Evolutionary conservation across 495 filamentous ascomycete species (phyloP).

Genomic region (Astrothelium macrocarpum): DNA sequence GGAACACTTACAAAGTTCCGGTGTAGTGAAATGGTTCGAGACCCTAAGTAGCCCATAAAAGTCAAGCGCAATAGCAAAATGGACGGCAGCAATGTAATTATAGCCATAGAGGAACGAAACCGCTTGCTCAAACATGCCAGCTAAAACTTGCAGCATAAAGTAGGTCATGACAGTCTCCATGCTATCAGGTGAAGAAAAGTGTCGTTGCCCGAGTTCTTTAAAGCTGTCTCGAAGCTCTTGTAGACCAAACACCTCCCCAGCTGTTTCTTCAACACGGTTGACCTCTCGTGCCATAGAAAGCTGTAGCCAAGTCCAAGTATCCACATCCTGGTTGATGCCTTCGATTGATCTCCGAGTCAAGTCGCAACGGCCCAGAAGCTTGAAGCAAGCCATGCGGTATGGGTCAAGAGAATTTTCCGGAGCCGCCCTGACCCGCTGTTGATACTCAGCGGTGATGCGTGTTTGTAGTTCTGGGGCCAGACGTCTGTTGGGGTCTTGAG

Average conservation of each 20-base stretch:
- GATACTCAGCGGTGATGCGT: constrained; percentile 81
- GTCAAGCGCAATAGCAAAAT: constrained; percentile 81
- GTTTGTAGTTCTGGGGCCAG: constrained; percentile 69
- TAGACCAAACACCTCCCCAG: constrained; percentile 80
- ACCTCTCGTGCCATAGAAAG: constrained; percentile 84
- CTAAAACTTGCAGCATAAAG: constrained; percentile 83
- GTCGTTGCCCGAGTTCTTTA: constrained; percentile 74
- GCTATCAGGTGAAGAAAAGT: constrained; percentile 67
- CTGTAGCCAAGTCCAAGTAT: constrained; percentile 97
- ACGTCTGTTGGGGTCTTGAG: constrained; percentile 57
- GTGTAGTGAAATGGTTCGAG: constrained; percentile 55
- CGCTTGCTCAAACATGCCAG: constrained; percentile 92
- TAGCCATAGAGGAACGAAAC: constrained; percentile 81
- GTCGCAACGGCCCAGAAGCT: constrained; percentile 91
- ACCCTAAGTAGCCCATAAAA: constrained; percentile 90
- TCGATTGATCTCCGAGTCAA: constrained; percentile 69
- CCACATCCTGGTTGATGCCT: constrained; percentile 66
- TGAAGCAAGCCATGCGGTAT: constrained; percentile 95
- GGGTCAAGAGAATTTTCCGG: constrained; percentile 85
- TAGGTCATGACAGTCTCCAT: constrained; percentile 66
- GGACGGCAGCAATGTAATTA: constrained; percentile 82
- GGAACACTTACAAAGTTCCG: constrained; percentile 57
- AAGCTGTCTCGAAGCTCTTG: constrained; percentile 78
- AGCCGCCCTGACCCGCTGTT: constrained; percentile 68
- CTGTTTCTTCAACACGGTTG: constrained; percentile 70